These are phyloP conservation scores for Picea glauca DNA, from an alignment of 75 land plant genomes.

Conservation along the genomic window DNA sequence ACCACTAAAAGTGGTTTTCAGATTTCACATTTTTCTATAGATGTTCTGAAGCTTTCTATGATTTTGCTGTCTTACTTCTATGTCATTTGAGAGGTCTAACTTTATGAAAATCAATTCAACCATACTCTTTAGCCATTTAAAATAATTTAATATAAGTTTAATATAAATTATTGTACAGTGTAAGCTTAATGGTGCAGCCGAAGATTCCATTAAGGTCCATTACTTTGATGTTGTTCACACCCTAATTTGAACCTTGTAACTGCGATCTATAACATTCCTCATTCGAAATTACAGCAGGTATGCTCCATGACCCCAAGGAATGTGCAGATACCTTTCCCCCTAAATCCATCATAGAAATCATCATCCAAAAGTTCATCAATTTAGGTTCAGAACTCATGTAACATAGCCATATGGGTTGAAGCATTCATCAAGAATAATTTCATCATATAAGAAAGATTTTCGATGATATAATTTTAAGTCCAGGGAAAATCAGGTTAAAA, in stretches of 20 bases:
- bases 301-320: slow-evolving; percentile 77
- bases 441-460: neutral
- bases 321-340: slow-evolving; percentile 60
- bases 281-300: slow-evolving; percentile 68
- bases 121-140: neutral
- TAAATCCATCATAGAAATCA: slow-evolving; percentile 11
- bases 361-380: slow-evolving; percentile 2
- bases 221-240: neutral
- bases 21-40: neutral
- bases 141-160: neutral
- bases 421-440: neutral
- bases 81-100: neutral
- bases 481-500: neutral
- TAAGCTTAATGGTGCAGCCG: neutral
- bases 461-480: neutral
- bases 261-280: slow-evolving; percentile 59
- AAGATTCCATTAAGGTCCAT: neutral
- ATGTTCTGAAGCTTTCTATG: neutral
- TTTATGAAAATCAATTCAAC: neutral
- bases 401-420: neutral
- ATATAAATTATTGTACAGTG: neutral
- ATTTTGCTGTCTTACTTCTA: neutral
- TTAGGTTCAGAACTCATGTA: slow-evolving; percentile 1
- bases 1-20: neutral
- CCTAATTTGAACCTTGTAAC: slow-evolving; percentile 8